Conservation (phyloP, 305 asterid species). For the Rubia tinctorum region DNA sequence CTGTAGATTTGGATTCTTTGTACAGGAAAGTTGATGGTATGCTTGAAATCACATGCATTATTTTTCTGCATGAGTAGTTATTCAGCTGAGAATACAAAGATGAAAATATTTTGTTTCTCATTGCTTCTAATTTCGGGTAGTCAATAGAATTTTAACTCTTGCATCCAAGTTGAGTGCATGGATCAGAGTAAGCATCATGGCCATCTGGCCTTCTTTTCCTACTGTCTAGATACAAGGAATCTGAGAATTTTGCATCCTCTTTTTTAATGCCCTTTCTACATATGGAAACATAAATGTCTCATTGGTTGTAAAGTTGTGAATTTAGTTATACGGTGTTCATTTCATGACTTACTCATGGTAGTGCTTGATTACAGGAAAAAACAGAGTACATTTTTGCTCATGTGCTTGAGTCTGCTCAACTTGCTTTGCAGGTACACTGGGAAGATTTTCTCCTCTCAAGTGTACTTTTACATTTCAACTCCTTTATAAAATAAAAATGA, state of each 20-base stretch:
- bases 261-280: background rate
- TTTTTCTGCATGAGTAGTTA: background rate
- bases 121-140: slow-evolving; percentile 5
- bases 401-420: slow-evolving; percentile 70
- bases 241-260: background rate
- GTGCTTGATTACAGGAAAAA: slow-evolving; percentile 59
- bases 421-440: slow-evolving; percentile 67
- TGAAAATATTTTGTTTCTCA: background rate
- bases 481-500: background rate
- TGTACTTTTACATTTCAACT: background rate
- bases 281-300: background rate
- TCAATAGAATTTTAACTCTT: background rate
- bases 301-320: background rate
- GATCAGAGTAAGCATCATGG: slow-evolving; percentile 4
- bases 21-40: slow-evolving; percentile 78
- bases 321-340: slow-evolving; percentile 1
- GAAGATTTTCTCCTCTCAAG: background rate
- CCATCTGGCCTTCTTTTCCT: background rate
- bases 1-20: slow-evolving; percentile 72
- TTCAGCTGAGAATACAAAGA: background rate
- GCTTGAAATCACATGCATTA: slow-evolving; percentile 12
- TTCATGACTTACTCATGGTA: background rate
- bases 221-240: background rate
- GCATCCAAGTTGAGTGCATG: background rate
- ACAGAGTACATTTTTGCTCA: slow-evolving; percentile 73